phyloP scores from a whole-genome alignment of 345 rosid species.

The Gossypium arboreum region DNA sequence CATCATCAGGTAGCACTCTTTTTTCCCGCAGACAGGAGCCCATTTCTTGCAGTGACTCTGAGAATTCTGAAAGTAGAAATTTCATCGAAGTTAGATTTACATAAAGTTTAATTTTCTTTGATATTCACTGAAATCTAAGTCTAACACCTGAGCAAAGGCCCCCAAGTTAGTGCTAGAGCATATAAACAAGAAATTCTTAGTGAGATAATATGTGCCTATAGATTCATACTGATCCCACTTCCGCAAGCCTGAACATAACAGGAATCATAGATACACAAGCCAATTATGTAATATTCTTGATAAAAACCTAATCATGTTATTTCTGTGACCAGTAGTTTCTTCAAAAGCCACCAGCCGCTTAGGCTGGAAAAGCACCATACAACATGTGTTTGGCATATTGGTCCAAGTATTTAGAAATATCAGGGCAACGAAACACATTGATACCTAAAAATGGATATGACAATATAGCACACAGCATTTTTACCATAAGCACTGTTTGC shows the following conservation, averaged over 20 bases:
- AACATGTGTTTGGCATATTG: not conserved
- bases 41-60: constrained; percentile 91
- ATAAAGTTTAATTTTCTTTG: not conserved
- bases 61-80: constrained; percentile 61
- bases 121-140: not conserved
- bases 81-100: constrained; percentile 1
- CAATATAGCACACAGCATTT: constrained; percentile 1
- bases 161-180: not conserved
- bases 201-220: not conserved
- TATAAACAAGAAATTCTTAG: not conserved
- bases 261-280: not conserved
- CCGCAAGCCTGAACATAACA: not conserved
- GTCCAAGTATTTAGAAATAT: not conserved
- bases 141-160: not conserved
- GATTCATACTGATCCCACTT: not conserved
- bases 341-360: not conserved
- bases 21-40: constrained; percentile 79
- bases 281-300: not conserved
- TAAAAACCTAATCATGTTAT: not conserved
- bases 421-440: not conserved
- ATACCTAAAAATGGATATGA: not conserved
- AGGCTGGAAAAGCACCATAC: not conserved
- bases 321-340: not conserved
- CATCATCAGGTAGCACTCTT: constrained; percentile 59
- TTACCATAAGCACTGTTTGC: constrained; percentile 95